Conservation (phyloP, 2,329 filamentous ascomycete genomes). For the Parafenestella ontariensis region DNA sequence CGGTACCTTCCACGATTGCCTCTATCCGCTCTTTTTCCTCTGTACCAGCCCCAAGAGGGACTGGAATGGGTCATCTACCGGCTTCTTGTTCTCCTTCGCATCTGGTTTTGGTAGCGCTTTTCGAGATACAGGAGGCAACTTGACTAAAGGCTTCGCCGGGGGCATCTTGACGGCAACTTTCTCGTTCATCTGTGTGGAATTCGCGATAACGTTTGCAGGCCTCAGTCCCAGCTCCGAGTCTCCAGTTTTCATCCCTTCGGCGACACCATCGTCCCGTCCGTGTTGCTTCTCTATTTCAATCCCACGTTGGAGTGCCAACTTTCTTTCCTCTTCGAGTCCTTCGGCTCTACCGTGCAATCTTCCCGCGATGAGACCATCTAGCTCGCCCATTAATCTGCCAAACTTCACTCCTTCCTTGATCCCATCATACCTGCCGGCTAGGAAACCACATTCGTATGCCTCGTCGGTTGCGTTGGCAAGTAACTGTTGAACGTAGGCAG, state of each 20-base stretch:
- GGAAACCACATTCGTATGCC: constrained; percentile 2
- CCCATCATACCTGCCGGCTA: neutral
- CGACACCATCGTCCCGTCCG: neutral
- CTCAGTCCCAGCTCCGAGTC: neutral
- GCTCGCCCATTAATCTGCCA: neutral
- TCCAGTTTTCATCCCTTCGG: neutral
- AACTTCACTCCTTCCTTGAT: neutral
- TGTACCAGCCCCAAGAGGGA: constrained; percentile 1
- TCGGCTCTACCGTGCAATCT: neutral
- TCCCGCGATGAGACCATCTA: neutral
- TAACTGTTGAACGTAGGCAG: neutral
- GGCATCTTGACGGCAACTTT: neutral
- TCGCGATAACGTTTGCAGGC: neutral
- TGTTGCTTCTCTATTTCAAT: neutral
- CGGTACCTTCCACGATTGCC: neutral
- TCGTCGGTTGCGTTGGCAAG: constrained; percentile 2
- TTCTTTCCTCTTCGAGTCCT: neutral
- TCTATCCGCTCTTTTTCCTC: neutral
- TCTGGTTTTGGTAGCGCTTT: neutral
- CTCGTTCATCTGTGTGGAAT: neutral
- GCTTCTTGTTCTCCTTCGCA: neutral
- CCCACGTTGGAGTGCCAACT: neutral
- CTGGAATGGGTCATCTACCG: constrained; percentile 4
- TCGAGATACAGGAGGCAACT: neutral
- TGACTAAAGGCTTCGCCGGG: too few species aligned